A percentile compares a stretch with the other conserved stretches of the same genome.
Evolutionary conservation across 23 red algal genomes (phyloP).

Genomic region (Gracilaria vermiculophylla): DNA sequence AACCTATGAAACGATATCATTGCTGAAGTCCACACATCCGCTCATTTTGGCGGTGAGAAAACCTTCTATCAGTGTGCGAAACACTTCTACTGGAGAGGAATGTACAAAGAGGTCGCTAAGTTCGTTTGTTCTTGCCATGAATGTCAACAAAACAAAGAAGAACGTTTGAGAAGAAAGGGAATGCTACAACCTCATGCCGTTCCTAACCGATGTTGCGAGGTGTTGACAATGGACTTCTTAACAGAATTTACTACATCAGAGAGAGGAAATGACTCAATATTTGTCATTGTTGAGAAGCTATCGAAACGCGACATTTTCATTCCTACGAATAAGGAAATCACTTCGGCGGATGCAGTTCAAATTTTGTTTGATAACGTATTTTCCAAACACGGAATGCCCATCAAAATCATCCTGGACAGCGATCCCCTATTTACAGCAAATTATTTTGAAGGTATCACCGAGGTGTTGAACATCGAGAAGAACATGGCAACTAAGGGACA

Average conservation of each 20-base stretch:
- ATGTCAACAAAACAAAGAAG: slow-evolving; percentile 30
- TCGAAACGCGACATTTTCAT: slow-evolving; percentile 19
- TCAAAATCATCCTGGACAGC: neutral
- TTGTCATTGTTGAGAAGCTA: slow-evolving; percentile 27
- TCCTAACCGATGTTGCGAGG: slow-evolving; percentile 5
- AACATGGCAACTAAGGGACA: slow-evolving; percentile 31
- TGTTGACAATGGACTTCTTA: slow-evolving; percentile 23
- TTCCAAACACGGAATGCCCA: slow-evolving; percentile 14
- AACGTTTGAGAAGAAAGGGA: neutral
- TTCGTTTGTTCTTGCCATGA: neutral
- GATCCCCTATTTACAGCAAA: slow-evolving; percentile 9
- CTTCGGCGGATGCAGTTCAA: neutral
- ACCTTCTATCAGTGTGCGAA: neutral
- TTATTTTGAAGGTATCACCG: neutral
- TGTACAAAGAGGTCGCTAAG: slow-evolving; percentile 10
- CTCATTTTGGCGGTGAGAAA: slow-evolving; percentile 8
- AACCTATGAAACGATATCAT: neutral
- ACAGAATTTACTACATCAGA: neutral
- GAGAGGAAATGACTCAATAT: neutral
- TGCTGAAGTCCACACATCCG: neutral
- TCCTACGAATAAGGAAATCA: neutral
- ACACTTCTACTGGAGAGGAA: neutral
- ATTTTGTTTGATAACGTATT: slow-evolving; percentile 11
- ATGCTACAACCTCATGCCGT: neutral
- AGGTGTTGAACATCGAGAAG: neutral